A percentile compares a stretch with the other conserved stretches of the same genome.
These are phyloP conservation scores for Fusarium liriodendri DNA, from an alignment of 2,329 filamentous ascomycete genomes.

Conservation along the genomic window DNA sequence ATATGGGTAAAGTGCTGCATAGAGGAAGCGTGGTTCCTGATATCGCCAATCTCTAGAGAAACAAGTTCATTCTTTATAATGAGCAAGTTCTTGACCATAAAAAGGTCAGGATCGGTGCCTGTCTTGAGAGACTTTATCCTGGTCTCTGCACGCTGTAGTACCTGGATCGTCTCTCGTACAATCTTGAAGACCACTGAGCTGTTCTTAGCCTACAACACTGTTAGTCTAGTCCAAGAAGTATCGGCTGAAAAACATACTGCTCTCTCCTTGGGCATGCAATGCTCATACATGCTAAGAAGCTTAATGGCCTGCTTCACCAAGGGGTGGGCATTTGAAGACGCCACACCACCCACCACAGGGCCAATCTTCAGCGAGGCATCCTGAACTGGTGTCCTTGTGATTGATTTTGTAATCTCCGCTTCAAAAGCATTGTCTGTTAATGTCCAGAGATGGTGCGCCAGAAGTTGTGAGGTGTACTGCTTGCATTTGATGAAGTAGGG, in stretches of 20 bases:
- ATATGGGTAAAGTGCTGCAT: conserved; percentile 74
- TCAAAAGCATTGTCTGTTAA: conserved; percentile 67
- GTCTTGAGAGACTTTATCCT: conserved; percentile 72
- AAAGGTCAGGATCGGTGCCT: conserved; percentile 82
- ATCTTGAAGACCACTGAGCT: conserved; percentile 74
- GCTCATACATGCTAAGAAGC: conserved; percentile 71
- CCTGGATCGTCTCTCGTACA: conserved; percentile 88
- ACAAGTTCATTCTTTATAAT: conserved; percentile 96
- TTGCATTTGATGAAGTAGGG: conserved; percentile 64
- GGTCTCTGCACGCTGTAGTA: conserved; percentile 80
- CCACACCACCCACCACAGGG: conserved; percentile 59
- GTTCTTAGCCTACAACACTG: conserved; percentile 52
- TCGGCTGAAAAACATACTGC: conserved; percentile 58
- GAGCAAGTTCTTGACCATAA: conserved; percentile 94
- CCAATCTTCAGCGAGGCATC: conserved; percentile 63
- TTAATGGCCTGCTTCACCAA: conserved; percentile 69
- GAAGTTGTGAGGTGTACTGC: conserved; percentile 65
- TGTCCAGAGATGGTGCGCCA: conserved; percentile 68
- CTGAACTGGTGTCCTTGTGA: conserved; percentile 60
- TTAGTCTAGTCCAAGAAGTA: conserved; percentile 19
- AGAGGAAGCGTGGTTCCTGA: conserved; percentile 59
- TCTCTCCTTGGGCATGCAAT: conserved; percentile 72
- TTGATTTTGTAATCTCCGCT: conserved; percentile 65
- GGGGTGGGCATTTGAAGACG: conserved; percentile 68
- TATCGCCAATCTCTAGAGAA: conserved; percentile 89